These are phyloP conservation scores for Beauveria bassiana DNA, from an alignment of 2,329 filamentous ascomycete species.

Conservation along the genomic window DNA sequence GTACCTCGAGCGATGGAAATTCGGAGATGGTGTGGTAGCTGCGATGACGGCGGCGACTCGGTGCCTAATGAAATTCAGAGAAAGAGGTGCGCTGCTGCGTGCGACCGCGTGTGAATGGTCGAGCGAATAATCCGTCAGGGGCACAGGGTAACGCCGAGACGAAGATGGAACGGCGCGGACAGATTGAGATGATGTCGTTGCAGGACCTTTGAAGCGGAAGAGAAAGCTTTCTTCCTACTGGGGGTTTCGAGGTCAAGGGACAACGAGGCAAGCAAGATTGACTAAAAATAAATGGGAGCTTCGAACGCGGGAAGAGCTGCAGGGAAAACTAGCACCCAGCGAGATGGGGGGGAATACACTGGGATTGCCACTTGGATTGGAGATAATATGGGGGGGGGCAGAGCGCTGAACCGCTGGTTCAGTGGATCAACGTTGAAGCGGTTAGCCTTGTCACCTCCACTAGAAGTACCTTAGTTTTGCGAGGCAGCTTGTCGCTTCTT, in stretches of 20 bases:
- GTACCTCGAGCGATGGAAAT: not conserved
- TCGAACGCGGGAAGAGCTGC: not conserved
- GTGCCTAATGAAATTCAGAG: slow-evolving; percentile 6
- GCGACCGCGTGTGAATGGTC: no score
- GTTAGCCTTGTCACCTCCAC: no score
- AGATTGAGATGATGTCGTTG: no score
- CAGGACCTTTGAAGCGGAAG: no score
- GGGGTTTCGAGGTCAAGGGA: not conserved
- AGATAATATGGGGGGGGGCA: not conserved
- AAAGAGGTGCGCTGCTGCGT: not conserved
- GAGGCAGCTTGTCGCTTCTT: no score
- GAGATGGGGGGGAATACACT: not conserved
- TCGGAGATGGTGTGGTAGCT: slow-evolving; percentile 3
- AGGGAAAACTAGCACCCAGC: not conserved
- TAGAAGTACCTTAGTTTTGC: no score
- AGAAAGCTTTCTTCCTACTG: no score
- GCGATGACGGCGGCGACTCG: slow-evolving; percentile 11
- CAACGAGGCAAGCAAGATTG: not conserved
- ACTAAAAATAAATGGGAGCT: not conserved
- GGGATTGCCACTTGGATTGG: not conserved
- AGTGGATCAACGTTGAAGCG: not conserved
- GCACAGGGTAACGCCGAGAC: no score
- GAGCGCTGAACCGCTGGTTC: not conserved
- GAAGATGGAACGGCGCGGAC: no score
- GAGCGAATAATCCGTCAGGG: no score